phyloP scores from a whole-genome alignment of 371 early-diverging fungal species.

The Mucor sp. region DNA sequence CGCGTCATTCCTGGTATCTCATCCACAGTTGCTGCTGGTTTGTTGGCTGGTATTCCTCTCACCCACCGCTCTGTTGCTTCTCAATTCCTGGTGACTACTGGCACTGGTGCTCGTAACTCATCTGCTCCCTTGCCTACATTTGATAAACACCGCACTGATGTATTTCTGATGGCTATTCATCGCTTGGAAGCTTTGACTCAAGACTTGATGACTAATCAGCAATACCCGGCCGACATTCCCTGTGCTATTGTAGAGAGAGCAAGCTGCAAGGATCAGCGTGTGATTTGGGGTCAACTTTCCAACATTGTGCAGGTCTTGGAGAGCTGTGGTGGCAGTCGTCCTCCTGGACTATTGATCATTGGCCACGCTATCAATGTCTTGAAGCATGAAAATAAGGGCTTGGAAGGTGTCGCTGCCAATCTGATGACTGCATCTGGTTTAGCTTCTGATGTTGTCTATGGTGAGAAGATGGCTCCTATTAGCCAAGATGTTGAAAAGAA shows the following conservation, averaged over 20 bases:
- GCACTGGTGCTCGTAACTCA: conserved; percentile 61
- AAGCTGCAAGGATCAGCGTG: conserved; percentile 72
- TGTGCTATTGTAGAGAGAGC: conserved; percentile 80
- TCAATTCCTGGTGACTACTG: conserved; percentile 85
- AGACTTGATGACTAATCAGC: conserved; percentile 53
- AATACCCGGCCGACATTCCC: conserved; percentile 67
- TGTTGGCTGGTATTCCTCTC: conserved; percentile 81
- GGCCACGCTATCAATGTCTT: conserved; percentile 61
- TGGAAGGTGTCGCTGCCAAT: conserved; percentile 39
- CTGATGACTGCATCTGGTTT: conserved; percentile 23
- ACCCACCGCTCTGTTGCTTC: conserved; percentile 88
- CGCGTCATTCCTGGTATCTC: conserved; percentile 87
- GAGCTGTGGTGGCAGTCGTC: conserved; percentile 68
- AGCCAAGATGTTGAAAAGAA: neutral
- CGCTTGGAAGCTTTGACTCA: conserved; percentile 62
- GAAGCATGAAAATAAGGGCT: conserved; percentile 35
- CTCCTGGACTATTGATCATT: conserved; percentile 74
- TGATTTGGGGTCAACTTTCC: conserved; percentile 58
- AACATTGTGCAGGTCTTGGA: conserved; percentile 66
- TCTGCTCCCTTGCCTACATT: conserved; percentile 63
- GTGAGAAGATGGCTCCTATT: neutral
- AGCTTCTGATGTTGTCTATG: conserved; percentile 4
- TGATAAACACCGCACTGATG: conserved; percentile 73
- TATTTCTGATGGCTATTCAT: conserved; percentile 87
- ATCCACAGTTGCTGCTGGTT: conserved; percentile 74